phyloP scores from a whole-genome alignment of 768 basidiomycete species.

The Dentipellis sp. region DNA sequence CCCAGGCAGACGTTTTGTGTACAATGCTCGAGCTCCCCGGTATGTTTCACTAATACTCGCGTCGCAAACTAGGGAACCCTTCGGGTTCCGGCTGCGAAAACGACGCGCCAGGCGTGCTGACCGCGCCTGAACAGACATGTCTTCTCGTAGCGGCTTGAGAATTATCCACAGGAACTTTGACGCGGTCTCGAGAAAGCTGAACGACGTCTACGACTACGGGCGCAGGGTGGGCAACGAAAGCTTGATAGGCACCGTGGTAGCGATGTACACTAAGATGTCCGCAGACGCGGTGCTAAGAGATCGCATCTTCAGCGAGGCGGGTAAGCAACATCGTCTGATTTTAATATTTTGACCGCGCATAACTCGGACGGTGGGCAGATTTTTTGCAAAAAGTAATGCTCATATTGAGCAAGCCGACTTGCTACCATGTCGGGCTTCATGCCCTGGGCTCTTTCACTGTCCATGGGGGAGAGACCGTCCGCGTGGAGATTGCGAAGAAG shows the following conservation, averaged over 20 bases:
- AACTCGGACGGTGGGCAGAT: background rate
- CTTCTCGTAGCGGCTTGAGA: conserved; percentile 48
- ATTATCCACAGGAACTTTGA: conserved; percentile 53
- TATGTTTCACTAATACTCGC: conserved; percentile 18
- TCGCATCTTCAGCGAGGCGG: conserved; percentile 43
- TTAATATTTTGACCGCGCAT: too few species aligned
- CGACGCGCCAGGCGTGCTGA: background rate
- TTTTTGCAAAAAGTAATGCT: background rate
- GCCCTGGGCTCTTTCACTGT: background rate
- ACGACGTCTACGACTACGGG: conserved; percentile 37
- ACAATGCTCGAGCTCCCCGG: conserved; percentile 46
- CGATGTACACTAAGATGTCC: conserved; percentile 57
- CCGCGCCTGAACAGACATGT: conserved; percentile 32
- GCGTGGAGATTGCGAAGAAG: conserved; percentile 1
- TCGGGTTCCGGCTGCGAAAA: too few species aligned
- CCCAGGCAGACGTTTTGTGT: conserved; percentile 38
- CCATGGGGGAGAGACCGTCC: background rate
- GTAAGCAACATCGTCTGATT: conserved; percentile 20
- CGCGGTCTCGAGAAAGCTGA: conserved; percentile 38
- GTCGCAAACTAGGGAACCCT: too few species aligned
- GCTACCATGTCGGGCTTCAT: conserved; percentile 1
- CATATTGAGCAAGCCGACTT: background rate
- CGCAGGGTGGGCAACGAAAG: conserved; percentile 34
- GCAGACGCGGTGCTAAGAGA: conserved; percentile 52
- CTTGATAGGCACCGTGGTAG: conserved; percentile 40